Evolutionary conservation across 139 green algal genomes (phyloP), one percentile per base, ranked within the genome.

Genomic region (Chlamydomonas eustigma): DNA sequence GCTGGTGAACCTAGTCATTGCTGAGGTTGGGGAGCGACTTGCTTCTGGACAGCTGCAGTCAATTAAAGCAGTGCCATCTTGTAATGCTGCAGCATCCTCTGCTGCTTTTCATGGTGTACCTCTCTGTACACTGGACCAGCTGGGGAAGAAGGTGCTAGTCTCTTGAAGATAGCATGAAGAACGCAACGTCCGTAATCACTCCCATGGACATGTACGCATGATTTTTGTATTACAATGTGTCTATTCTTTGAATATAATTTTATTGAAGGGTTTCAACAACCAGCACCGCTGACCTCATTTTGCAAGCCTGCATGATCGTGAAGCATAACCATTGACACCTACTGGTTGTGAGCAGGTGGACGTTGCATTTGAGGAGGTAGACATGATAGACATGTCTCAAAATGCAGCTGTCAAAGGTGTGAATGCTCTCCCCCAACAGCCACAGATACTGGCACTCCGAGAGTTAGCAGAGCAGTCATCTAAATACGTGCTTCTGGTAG

Each of bases 381-480:
- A 92, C 38, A 75, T 86, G 74, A 64, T 91, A 6, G 88, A 91
- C 58, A 6, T 39, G 2, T n/a, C 64, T 3, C 68, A 58, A 2
- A 74, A 81, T 31, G 81, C 88, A 2, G 82, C 80, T 25, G 51
- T 92, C 35, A 81, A 82, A 33, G 88, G 88, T n/a, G 75, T 80
- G 3, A 28, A 72, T 0, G 70, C 69, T 37, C 79, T 89, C 65
- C 86, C 86, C 18, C 76, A 85, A 37, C 88, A 92, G 71, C 88
- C 86, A 1, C 82, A 92, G 32, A 32, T 65, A 67, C 4, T 37
- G 35, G 4, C 37, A 28, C n/a, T 50, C 12, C 12, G 44, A 18
- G 44, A 58, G 44, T 28, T 58, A 28, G 44, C 44, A 28, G 18
- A 18, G 12, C 18, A 12, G 44, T 12, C 44, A 58, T 58, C 44